Evolutionary conservation across 495 filamentous ascomycete genomes (phyloP).

Genomic region (Lasiosphaeris hirsuta): DNA sequence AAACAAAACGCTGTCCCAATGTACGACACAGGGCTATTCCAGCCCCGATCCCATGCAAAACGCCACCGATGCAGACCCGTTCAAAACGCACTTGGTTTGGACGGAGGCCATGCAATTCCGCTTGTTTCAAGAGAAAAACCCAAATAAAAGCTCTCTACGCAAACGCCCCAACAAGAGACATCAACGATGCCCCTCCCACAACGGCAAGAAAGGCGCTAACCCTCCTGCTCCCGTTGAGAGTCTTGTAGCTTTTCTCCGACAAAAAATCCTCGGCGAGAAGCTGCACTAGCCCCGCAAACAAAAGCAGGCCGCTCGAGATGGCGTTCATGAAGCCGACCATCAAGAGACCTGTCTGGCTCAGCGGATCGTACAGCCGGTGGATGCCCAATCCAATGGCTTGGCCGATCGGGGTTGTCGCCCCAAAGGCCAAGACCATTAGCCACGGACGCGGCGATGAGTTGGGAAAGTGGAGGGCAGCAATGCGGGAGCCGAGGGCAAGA

Average conservation of each 20-base stretch:
- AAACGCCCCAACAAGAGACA: conserved; percentile 89
- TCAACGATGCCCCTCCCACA: conserved; percentile 68
- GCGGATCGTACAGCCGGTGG: conserved; percentile 81
- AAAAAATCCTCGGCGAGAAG: conserved; percentile 92
- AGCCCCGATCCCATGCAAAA: not conserved
- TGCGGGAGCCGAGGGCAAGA: conserved; percentile 68
- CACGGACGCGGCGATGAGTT: conserved; percentile 61
- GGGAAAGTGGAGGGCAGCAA: conserved; percentile 63
- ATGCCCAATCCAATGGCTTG: conserved; percentile 83
- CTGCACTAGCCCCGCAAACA: conserved; percentile 91
- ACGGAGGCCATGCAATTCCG: not conserved
- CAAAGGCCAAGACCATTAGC: conserved; percentile 94
- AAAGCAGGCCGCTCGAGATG: conserved; percentile 76
- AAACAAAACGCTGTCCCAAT: not conserved
- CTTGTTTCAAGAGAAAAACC: not conserved
- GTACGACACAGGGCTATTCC: not conserved
- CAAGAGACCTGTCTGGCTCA: conserved; percentile 73
- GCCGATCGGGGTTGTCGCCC: conserved; percentile 84
- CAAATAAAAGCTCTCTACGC: conserved; percentile 46
- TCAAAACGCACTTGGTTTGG: not conserved
- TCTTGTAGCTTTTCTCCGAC: conserved; percentile 78
- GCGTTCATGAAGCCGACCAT: conserved; percentile 94
- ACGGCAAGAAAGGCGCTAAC: conserved; percentile 76
- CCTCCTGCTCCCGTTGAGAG: conserved; percentile 65
- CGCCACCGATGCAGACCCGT: conserved; percentile 4